Conservation (phyloP, 805 yeast species). For the Maudiozyma barnettii region DNA sequence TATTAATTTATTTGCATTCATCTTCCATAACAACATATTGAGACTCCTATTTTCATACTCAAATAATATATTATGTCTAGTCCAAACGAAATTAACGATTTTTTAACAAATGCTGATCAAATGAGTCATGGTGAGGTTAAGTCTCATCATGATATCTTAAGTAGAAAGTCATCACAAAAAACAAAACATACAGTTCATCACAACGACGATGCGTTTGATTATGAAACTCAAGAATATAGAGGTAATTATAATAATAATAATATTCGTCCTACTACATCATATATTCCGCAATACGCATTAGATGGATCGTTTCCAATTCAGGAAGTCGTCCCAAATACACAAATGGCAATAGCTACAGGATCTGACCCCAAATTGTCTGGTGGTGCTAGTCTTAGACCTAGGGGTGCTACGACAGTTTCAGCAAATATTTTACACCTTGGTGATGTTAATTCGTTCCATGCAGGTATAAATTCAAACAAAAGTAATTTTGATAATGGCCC, state of each 20-base stretch:
- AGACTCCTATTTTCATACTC: too few species aligned
- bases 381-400: conserved; percentile 8
- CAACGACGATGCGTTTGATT: conserved; percentile 12
- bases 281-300: conserved; percentile 22
- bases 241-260: neutral
- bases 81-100: neutral
- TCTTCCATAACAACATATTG: neutral
- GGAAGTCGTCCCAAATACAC: conserved; percentile 27
- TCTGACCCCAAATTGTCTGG: conserved; percentile 3
- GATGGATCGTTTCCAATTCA: conserved; percentile 19
- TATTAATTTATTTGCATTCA: too few species aligned
- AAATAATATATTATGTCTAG: neutral
- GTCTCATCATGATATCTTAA: neutral
- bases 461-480: neutral
- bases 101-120: neutral
- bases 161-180: neutral
- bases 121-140: neutral
- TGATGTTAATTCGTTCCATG: neutral
- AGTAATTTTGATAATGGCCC: neutral
- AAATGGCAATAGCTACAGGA: conserved; percentile 15
- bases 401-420: conserved; percentile 15
- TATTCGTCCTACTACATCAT: conserved; percentile 11
- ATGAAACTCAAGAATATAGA: conserved; percentile 14
- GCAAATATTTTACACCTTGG: conserved; percentile 17
- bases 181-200: neutral